phyloP scores from a whole-genome alignment of 768 basidiomycete genomes.

The Galerina sulciceps region DNA sequence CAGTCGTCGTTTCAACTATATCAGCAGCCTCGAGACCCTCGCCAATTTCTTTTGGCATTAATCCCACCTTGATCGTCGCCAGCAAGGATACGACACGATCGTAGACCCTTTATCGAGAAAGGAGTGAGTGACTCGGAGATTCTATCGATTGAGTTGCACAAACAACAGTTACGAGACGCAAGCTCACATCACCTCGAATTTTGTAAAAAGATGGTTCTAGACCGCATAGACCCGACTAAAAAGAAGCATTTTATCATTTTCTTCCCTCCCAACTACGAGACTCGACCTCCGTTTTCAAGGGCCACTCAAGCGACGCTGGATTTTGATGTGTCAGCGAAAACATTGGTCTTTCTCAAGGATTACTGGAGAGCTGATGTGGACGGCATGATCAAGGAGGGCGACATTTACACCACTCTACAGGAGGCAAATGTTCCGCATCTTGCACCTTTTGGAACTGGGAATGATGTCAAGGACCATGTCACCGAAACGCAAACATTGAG shows the following conservation, averaged over 20 bases:
- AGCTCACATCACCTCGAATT: background rate
- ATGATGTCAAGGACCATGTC: constrained; percentile 19
- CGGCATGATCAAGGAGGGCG: constrained; percentile 19
- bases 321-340: constrained; percentile 9
- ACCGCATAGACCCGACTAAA: constrained; percentile 6
- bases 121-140: no score
- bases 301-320: constrained; percentile 24
- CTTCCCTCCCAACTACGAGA: constrained; percentile 2
- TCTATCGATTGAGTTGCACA: background rate
- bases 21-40: constrained; percentile 10
- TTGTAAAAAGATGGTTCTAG: constrained; percentile 4
- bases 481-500: background rate
- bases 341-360: constrained; percentile 31
- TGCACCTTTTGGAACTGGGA: constrained; percentile 23
- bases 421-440: constrained; percentile 18
- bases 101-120: background rate
- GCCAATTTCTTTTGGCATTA: constrained; percentile 30
- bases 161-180: background rate
- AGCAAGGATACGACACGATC: constrained; percentile 27
- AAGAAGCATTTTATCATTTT: constrained; percentile 11
- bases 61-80: constrained; percentile 9
- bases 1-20: constrained; percentile 26
- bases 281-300: constrained; percentile 22
- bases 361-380: constrained; percentile 22
- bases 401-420: constrained; percentile 21